Conservation (phyloP, 169 alveolate genomes). For the Cryptosporidium xiaoi region DNA sequence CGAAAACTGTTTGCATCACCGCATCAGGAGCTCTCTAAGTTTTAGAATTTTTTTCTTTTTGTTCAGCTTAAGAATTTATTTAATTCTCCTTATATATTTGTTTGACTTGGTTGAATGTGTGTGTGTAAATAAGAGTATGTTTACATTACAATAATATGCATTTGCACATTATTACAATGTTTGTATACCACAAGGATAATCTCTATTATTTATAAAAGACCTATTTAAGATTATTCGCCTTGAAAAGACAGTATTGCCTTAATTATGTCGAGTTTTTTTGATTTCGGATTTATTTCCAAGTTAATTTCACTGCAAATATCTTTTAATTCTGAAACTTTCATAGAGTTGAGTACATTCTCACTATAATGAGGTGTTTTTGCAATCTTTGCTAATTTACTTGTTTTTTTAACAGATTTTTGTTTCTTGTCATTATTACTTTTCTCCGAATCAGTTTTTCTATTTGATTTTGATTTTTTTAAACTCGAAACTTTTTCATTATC, state of each 20-base stretch:
- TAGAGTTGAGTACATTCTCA: conserved; percentile 51
- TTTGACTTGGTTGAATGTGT: neutral
- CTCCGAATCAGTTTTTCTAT: neutral
- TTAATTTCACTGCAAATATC: conserved; percentile 37
- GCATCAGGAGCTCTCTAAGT: conserved; percentile 90
- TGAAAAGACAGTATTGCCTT: conserved; percentile 57
- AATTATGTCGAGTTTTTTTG: conserved; percentile 50
- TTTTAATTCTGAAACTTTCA: conserved; percentile 61
- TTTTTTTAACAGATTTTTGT: conserved; percentile 30
- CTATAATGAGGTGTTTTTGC: conserved; percentile 66
- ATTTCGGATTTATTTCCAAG: conserved; percentile 32
- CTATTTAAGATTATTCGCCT: neutral
- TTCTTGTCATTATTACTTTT: neutral
- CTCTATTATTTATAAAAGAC: neutral
- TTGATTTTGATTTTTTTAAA: neutral
- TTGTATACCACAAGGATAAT: neutral
- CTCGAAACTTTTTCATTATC: neutral
- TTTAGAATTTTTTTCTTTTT: neutral
- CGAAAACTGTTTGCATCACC: conserved; percentile 87
- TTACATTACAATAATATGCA: neutral
- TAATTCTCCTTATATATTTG: neutral
- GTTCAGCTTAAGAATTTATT: neutral
- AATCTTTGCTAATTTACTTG: conserved; percentile 58
- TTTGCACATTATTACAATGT: neutral
- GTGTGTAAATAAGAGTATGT: neutral